These are phyloP conservation scores for Lanmaoa pseudosensibilis DNA, from an alignment of 768 basidiomycete genomes.

Conservation along the genomic window DNA sequence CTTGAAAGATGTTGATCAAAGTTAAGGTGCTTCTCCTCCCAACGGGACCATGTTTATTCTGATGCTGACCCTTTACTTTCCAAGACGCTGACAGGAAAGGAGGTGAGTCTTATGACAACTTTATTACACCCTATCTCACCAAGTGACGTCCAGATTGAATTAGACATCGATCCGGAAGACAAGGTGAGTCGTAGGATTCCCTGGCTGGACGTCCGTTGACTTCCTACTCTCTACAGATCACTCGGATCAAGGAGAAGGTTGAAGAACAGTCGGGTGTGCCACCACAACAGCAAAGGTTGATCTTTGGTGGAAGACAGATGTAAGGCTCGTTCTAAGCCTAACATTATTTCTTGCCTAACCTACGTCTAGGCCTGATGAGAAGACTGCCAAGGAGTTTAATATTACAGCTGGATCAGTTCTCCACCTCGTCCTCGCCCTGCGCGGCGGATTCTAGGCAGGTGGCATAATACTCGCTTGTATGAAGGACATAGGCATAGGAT, in stretches of 20 bases:
- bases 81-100: slow-evolving; percentile 81
- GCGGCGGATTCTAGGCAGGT: slow-evolving; percentile 67
- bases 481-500: slow-evolving; percentile 23
- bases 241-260: slow-evolving; percentile 94
- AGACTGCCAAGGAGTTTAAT: slow-evolving; percentile 81
- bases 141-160: slow-evolving; percentile 67
- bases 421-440: slow-evolving; percentile 92
- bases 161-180: slow-evolving; percentile 90
- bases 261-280: slow-evolving; percentile 99
- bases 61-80: not conserved
- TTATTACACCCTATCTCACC: slow-evolving; percentile 5
- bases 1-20: slow-evolving; percentile 26
- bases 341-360: not conserved
- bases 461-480: slow-evolving; percentile 7
- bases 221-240: slow-evolving; percentile 54
- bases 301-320: slow-evolving; percentile 93
- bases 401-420: slow-evolving; percentile 84
- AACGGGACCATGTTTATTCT: not conserved
- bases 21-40: slow-evolving; percentile 19
- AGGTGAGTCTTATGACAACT: slow-evolving; percentile 50
- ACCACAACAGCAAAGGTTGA: slow-evolving; percentile 92
- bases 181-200: slow-evolving; percentile 49
- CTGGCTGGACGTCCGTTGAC: not conserved
- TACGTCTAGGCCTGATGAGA: slow-evolving; percentile 77
- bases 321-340: slow-evolving; percentile 39